Base-by-base conservation (phyloP, 768 basidiomycete species). In the Tylopilus balloui region DNA sequence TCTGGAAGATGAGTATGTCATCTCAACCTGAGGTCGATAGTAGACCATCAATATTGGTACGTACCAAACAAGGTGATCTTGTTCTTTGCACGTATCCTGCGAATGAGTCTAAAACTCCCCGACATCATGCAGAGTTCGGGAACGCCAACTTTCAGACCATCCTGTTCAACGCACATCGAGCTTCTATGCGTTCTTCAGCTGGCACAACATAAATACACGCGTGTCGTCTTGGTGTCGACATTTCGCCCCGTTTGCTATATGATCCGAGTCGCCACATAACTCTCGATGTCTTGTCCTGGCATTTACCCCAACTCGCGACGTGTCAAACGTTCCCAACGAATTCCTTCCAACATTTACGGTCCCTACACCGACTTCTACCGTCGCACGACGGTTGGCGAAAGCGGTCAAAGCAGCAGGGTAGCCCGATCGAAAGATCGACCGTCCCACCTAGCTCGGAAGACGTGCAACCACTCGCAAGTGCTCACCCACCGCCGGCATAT, bases 301-400 rank as follows among this genome's bases (percentile, higher is more conserved):
- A 95, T 31, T 83, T 90, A 58, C 76, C 81, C 47, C 84, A 92
- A 69, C 86, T 97, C 80, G 83, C 80, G 15, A 88, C 88, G 0
- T 92, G 89, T 60, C 92, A 96, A 62, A 91, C 91, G 1, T 87
- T 94, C 3, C 94, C 11, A 93, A 92, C 60, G 96, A 99, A 64
- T 96, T 98, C 65, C 74, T 99, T n/a, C 13, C 84, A 95, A 25
- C 96, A 98, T 64, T 97, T 92, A 65, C 98, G 94, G 93, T 72
- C 15, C 77, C 78, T 46, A 73, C 77, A 0, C 64, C 79, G 3
- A 71, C 71, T 3, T 69, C 73, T 2, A 83, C 83, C 0, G 77
- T 82, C 3, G 76, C 78, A 1, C 89, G 95, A 61, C 82, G 85
- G 56, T 77, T 79, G 1, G 75, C 79, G 6, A 92, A 93, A 62